Evolutionary conservation across 345 rosid species (phyloP).

Genomic region (Corchorus capsularis): DNA sequence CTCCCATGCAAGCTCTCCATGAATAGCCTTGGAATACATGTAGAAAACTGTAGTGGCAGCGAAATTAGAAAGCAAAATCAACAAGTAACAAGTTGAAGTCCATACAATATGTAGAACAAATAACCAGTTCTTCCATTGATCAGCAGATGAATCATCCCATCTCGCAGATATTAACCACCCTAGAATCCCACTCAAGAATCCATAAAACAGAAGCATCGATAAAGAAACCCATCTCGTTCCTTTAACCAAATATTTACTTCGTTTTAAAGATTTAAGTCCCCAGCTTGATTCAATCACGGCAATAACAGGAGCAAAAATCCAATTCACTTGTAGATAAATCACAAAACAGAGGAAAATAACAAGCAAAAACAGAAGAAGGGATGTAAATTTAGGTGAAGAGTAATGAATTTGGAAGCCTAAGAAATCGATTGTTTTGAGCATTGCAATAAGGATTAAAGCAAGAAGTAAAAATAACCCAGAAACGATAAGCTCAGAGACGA

Average conservation of each 20-base stretch:
- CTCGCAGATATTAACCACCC: slow-evolving; percentile 27
- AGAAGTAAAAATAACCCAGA: slow-evolving; percentile 30
- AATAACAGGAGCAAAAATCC: slow-evolving; percentile 51
- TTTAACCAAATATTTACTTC: slow-evolving; percentile 51
- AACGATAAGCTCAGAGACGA: slow-evolving; percentile 29
- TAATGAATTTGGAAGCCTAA: slow-evolving; percentile 25
- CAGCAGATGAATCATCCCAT: slow-evolving; percentile 16
- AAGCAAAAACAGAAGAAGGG: slow-evolving; percentile 15
- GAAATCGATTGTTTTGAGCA: slow-evolving; percentile 29
- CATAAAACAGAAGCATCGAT: slow-evolving; percentile 37
- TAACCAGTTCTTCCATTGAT: slow-evolving; percentile 46
- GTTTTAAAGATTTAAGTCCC: slow-evolving; percentile 63
- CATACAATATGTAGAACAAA: slow-evolving; percentile 51
- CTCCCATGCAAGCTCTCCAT: slow-evolving; percentile 72
- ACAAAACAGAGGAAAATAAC: slow-evolving; percentile 19
- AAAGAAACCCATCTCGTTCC: slow-evolving; percentile 54
- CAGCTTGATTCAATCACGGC: slow-evolving; percentile 70
- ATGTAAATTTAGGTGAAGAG: slow-evolving; percentile 40
- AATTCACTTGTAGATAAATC: slow-evolving; percentile 43
- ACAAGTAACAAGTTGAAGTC: slow-evolving; percentile 36
- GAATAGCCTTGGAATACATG: slow-evolving; percentile 65
- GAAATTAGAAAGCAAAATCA: slow-evolving; percentile 37
- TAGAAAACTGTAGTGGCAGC: slow-evolving; percentile 65
- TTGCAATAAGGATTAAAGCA: slow-evolving; percentile 29
- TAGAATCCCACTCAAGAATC: slow-evolving; percentile 25